A percentile compares a stretch with the other conserved stretches of the same genome.
These are phyloP conservation scores for Discostella stelligera DNA, from an alignment of 352 stramenopile genomes.

Conservation along the genomic window DNA sequence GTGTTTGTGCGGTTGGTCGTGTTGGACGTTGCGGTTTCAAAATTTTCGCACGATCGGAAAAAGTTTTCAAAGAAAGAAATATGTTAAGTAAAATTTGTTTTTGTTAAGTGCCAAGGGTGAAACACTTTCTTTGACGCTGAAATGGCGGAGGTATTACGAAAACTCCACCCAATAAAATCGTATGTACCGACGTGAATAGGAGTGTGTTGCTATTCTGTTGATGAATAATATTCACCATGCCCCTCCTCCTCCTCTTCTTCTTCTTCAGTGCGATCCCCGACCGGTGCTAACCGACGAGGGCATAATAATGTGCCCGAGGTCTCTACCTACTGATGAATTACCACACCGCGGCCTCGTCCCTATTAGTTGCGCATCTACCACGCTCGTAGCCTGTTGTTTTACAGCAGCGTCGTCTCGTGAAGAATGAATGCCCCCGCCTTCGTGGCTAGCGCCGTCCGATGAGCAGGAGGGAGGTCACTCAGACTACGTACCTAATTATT, in stretches of 20 bases:
- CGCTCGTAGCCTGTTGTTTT: constrained; percentile 86
- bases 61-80: too few relatives aligned
- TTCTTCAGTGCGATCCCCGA: constrained; percentile 63
- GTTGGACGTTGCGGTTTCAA: too few relatives aligned
- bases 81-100: too few relatives aligned
- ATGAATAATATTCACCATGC: neutral
- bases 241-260: neutral
- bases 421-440: constrained; percentile 89
- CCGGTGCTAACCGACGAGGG: constrained; percentile 84
- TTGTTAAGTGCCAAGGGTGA: too few relatives aligned
- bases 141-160: too few relatives aligned
- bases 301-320: constrained; percentile 83
- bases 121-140: too few relatives aligned
- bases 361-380: constrained; percentile 85
- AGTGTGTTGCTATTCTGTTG: neutral
- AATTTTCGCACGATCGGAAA: too few relatives aligned
- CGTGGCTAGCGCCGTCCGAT: constrained; percentile 84
- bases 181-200: too few relatives aligned
- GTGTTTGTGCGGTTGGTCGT: too few relatives aligned
- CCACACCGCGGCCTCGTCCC: constrained; percentile 81
- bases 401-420: constrained; percentile 87
- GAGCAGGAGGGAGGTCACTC: too few relatives aligned
- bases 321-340: constrained; percentile 83
- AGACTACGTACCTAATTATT: too few relatives aligned
- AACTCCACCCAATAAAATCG: too few relatives aligned